A percentile compares a stretch with the other conserved stretches of the same genome.
Evolutionary conservation across 2,329 filamentous ascomycete genomes (phyloP).

Genomic region (Thyridium curvatum): DNA sequence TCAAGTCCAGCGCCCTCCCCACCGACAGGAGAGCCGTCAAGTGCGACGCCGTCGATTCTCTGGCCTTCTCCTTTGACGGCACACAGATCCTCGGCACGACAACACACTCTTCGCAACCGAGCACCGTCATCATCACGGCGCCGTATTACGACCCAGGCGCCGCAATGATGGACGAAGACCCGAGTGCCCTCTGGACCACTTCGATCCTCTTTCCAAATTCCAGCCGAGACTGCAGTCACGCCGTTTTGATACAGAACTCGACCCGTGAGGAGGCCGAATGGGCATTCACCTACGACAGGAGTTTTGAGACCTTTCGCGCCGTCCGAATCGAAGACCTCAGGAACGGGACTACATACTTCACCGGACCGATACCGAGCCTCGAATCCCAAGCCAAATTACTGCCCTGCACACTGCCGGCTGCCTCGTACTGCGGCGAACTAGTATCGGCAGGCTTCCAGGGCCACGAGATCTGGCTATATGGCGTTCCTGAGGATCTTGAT

Average conservation of each 20-base stretch:
- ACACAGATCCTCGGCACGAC: constrained; percentile 75
- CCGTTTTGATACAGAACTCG: constrained; percentile 59
- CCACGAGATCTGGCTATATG: constrained; percentile 72
- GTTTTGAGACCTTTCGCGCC: constrained; percentile 71
- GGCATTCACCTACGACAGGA: constrained; percentile 72
- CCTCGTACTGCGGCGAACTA: constrained; percentile 63
- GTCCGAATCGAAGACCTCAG: constrained; percentile 69
- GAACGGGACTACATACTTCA: constrained; percentile 75
- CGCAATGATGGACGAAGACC: constrained; percentile 57
- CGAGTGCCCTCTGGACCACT: constrained; percentile 76
- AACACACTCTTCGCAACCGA: constrained; percentile 54
- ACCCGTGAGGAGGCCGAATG: constrained; percentile 61
- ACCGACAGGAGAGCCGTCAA: constrained; percentile 72
- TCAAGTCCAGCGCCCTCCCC: constrained; percentile 55
- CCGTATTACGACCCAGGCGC: constrained; percentile 72
- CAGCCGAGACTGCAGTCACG: constrained; percentile 73
- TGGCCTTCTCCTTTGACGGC: constrained; percentile 72
- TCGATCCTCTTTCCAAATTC: constrained; percentile 79
- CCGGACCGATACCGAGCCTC: constrained; percentile 55
- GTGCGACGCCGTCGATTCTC: constrained; percentile 66
- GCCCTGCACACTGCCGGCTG: constrained; percentile 63
- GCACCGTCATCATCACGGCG: constrained; percentile 70
- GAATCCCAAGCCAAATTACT: constrained; percentile 50
- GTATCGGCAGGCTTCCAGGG: constrained; percentile 68
- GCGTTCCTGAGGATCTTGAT: constrained; percentile 67